phyloP scores from a whole-genome alignment of 1,284 basidiomycete genomes.

The Austropuccinia psidii region DNA sequence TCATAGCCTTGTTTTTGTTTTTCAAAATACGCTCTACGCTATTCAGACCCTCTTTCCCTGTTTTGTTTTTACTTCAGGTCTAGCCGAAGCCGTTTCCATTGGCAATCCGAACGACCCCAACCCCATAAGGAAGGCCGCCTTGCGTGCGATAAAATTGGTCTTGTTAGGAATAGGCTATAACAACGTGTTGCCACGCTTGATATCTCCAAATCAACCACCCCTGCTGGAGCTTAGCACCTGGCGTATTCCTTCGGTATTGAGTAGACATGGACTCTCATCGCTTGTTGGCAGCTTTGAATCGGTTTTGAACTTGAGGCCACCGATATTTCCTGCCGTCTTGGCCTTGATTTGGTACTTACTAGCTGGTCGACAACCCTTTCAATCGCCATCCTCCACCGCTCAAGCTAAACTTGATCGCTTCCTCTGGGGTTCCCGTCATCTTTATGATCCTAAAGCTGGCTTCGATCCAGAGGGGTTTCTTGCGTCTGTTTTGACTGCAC shows the following conservation, averaged over 20 bases:
- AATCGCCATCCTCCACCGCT: neutral
- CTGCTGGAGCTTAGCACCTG: conserved; percentile 1
- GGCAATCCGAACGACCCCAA: neutral
- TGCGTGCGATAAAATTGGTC: conserved; percentile 5
- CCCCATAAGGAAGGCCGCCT: neutral
- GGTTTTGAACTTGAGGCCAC: neutral
- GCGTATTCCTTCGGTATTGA: conserved; percentile 25
- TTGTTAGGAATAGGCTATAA: conserved; percentile 22
- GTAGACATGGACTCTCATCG: conserved; percentile 9
- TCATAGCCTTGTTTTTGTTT: neutral
- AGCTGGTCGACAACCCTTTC: neutral
- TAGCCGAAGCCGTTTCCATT: neutral
- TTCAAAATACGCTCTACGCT: neutral
- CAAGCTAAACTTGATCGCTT: conserved; percentile 15
- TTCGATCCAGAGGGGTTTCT: conserved; percentile 33
- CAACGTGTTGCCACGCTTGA: conserved; percentile 22
- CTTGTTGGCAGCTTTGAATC: neutral
- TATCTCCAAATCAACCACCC: neutral
- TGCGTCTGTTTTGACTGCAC: conserved; percentile 12
- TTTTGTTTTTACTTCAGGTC: conserved; percentile 29
- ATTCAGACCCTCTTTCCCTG: conserved; percentile 28
- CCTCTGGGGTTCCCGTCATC: conserved; percentile 6
- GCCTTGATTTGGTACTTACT: conserved; percentile 1
- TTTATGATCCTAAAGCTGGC: neutral
- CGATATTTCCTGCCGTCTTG: neutral